A percentile compares a stretch with the other conserved stretches of the same genome.
phyloP scores from a whole-genome alignment of 2,329 filamentous ascomycete species.

The Xylariaceae sp. region DNA sequence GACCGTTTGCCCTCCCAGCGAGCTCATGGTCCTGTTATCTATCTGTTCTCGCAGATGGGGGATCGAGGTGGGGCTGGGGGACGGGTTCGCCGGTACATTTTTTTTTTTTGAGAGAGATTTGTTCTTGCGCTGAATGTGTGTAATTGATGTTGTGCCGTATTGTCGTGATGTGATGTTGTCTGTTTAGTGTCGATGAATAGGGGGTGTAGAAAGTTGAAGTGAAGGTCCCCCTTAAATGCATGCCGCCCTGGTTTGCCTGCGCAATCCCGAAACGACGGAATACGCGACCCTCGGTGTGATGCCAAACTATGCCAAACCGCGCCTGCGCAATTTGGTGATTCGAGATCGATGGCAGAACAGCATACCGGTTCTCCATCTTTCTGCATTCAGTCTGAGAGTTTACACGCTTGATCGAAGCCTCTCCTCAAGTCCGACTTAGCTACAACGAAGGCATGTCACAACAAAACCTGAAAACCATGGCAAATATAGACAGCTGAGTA shows the following conservation, averaged over 20 bases:
- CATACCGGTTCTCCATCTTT: not conserved
- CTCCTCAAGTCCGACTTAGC: not conserved
- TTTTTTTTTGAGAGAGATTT: no score
- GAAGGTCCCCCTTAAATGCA: no score
- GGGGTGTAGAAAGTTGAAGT: no score
- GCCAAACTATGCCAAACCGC: no score
- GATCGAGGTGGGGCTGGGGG: conserved; percentile 31
- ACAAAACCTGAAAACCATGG: not conserved
- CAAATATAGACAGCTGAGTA: not conserved
- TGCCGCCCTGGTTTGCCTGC: no score
- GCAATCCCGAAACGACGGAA: no score
- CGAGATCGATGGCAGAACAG: not conserved
- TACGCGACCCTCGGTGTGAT: no score
- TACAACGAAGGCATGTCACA: conserved; percentile 3
- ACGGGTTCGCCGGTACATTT: conserved; percentile 42
- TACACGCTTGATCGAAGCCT: not conserved
- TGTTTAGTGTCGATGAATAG: no score
- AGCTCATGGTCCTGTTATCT: conserved; percentile 36
- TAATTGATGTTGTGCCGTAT: no score
- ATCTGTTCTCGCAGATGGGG: conserved; percentile 20
- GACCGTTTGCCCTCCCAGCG: conserved; percentile 42
- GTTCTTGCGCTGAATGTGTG: no score
- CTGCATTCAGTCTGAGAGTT: not conserved
- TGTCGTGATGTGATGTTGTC: no score
- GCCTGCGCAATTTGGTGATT: no score